A percentile compares a stretch with the other conserved stretches of the same genome.
Evolutionary conservation across 768 basidiomycete genomes (phyloP).

Genomic region (Pulveroboletus frians): DNA sequence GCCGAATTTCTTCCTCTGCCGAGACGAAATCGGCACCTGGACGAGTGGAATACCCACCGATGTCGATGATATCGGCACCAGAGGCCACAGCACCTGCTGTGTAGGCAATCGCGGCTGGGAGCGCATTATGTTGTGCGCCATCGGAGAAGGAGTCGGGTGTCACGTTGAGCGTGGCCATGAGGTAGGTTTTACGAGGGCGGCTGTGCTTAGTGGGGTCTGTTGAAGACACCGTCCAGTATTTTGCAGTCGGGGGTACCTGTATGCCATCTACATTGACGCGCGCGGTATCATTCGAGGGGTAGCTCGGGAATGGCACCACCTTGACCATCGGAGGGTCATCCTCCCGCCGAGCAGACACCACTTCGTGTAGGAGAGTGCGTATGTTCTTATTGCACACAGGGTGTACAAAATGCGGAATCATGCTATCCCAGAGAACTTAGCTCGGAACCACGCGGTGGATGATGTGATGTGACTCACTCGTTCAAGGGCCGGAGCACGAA

Average conservation of each 20-base stretch:
- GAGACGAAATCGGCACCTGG: conserved; percentile 70
- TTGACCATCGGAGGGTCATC: conserved; percentile 52
- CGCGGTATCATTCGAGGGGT: too few relatives aligned
- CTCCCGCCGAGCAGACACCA: conserved; percentile 30
- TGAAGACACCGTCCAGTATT: conserved; percentile 25
- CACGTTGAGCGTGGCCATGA: conserved; percentile 91
- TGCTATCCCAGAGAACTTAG: too few relatives aligned
- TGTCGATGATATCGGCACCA: conserved; percentile 78
- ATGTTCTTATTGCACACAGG: conserved; percentile 52
- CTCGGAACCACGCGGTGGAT: too few relatives aligned
- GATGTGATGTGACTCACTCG: conserved; percentile 51
- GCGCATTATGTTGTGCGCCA: conserved; percentile 53
- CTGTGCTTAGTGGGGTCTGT: conserved; percentile 10
- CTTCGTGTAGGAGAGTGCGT: conserved; percentile 38
- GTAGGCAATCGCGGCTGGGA: conserved; percentile 53
- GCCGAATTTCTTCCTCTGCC: conserved; percentile 59
- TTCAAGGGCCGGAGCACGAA: conserved; percentile 85
- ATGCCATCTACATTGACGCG: too few relatives aligned
- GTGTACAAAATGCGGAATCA: conserved; percentile 61
- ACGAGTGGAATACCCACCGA: conserved; percentile 92
- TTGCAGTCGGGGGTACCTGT: too few relatives aligned
- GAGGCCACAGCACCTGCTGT: conserved; percentile 41
- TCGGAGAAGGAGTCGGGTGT: conserved; percentile 98
- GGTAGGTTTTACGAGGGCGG: conserved; percentile 42
- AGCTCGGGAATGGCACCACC: conserved; percentile 69